phyloP scores from a whole-genome alignment of 805 yeast species.

The Aciculoconidium aculeatum region DNA sequence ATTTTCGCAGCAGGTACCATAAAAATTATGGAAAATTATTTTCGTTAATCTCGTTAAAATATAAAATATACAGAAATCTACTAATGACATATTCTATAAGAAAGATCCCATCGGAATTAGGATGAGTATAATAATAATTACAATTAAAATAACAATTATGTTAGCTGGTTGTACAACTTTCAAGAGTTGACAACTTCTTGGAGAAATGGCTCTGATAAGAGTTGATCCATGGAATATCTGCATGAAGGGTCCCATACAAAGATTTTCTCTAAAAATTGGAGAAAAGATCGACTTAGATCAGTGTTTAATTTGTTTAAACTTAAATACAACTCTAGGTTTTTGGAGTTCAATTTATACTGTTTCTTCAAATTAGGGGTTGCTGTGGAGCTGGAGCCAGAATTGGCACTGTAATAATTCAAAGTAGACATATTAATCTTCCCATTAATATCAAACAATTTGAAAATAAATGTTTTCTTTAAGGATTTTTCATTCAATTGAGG shows the following conservation, averaged over 20 bases:
- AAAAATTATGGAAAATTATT: too few species aligned
- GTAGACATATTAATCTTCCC: conserved; percentile 33
- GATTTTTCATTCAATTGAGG: conserved; percentile 23
- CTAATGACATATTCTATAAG: too few species aligned
- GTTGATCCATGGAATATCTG: conserved; percentile 8
- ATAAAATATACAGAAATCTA: too few species aligned
- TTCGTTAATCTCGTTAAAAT: too few species aligned
- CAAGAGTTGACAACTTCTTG: not conserved
- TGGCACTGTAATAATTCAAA: conserved; percentile 18
- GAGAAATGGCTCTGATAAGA: conserved; percentile 6
- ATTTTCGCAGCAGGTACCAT: too few species aligned
- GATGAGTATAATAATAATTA: too few species aligned
- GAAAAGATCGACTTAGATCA: conserved; percentile 10
- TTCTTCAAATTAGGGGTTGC: conserved; percentile 12
- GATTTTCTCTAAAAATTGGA: conserved; percentile 22
- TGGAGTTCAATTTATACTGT: conserved; percentile 23
- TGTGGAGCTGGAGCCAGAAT: conserved; percentile 12
- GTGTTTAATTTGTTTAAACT: conserved; percentile 13
- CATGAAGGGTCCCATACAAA: conserved; percentile 31
- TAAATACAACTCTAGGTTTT: conserved; percentile 24
- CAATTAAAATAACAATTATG: too few species aligned
- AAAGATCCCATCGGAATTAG: too few species aligned
- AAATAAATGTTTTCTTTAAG: conserved; percentile 29
- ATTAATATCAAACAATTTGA: conserved; percentile 31
- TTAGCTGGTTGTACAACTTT: too few species aligned